A percentile compares a stretch with the other conserved stretches of the same genome.
Conservation (phyloP, 805 yeast genomes). For the Barnettozyma sp. region DNA sequence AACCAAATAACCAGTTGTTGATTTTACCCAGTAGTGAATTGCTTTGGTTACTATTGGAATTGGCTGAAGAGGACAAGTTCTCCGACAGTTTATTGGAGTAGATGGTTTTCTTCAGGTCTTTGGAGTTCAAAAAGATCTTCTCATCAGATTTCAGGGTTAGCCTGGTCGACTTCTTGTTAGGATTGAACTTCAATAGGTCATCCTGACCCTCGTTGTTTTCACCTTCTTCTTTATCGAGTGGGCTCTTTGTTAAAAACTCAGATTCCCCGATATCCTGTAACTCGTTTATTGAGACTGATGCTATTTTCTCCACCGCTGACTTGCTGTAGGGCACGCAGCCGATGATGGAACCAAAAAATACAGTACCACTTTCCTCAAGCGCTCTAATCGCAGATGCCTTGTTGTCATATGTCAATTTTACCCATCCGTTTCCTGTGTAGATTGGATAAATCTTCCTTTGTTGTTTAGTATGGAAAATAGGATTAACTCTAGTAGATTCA, state of each 20-base stretch:
- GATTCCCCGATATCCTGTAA: slow-evolving; percentile 44
- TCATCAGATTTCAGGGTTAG: slow-evolving; percentile 35
- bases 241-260: slow-evolving; percentile 11
- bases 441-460: slow-evolving; percentile 47
- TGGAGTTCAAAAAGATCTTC: slow-evolving; percentile 29
- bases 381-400: slow-evolving; percentile 77
- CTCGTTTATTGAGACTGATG: slow-evolving; percentile 34
- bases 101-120: slow-evolving; percentile 13
- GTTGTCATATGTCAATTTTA: slow-evolving; percentile 77
- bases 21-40: slow-evolving; percentile 27
- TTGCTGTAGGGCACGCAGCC: slow-evolving; percentile 68
- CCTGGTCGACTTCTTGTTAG: slow-evolving; percentile 25
- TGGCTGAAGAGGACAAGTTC: slow-evolving; percentile 10
- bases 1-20: slow-evolving; percentile 47
- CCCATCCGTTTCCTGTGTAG: slow-evolving; percentile 83
- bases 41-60: too few species aligned
- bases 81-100: slow-evolving; percentile 21
- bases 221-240: slow-evolving; percentile 10
- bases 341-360: slow-evolving; percentile 56
- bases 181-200: slow-evolving; percentile 11
- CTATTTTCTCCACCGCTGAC: slow-evolving; percentile 52
- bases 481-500: slow-evolving; percentile 32
- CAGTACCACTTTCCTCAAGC: slow-evolving; percentile 70
- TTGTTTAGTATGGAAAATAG: slow-evolving; percentile 20
- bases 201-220: slow-evolving; percentile 13